Conservation (phyloP, 208 protist species). For the Crithidia expoeki region DNA sequence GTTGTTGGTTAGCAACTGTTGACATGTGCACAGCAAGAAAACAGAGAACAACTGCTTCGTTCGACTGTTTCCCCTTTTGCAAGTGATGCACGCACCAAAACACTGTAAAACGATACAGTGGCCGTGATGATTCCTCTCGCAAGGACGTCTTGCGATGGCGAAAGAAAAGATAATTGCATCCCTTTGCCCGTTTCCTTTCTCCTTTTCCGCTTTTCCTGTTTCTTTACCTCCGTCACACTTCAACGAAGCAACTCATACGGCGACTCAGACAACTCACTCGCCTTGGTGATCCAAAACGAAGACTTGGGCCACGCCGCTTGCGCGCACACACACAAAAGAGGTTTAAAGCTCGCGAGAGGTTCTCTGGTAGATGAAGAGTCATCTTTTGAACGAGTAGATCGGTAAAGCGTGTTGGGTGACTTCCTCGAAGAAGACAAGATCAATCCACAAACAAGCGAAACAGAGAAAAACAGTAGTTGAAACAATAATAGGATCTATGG, state of each 20-base stretch:
- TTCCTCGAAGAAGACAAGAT: conserved; percentile 5
- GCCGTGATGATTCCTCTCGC: no score
- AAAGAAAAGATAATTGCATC: no score
- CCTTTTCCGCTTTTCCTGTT: no score
- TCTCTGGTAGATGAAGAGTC: not conserved
- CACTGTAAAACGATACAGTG: no score
- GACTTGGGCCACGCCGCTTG: not conserved
- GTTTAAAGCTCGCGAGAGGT: not conserved
- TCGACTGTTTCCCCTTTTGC: no score
- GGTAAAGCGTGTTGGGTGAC: conserved; percentile 6
- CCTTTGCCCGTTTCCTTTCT: no score
- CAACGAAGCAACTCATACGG: not conserved
- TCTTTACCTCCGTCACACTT: no score
- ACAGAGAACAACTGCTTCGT: no score
- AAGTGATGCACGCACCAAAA: no score
- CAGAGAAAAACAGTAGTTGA: conserved; percentile 12
- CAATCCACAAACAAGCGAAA: conserved; percentile 16
- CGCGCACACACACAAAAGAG: conserved; percentile 17
- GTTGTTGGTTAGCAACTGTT: no score
- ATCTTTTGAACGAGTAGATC: conserved; percentile 3
- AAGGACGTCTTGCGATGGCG: no score
- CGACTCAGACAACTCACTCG: not conserved
- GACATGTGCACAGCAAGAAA: no score
- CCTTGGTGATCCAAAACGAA: not conserved
- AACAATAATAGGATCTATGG: conserved; percentile 18